phyloP scores from a whole-genome alignment of 306 rosid genomes.

The Inga oerstediana region DNA sequence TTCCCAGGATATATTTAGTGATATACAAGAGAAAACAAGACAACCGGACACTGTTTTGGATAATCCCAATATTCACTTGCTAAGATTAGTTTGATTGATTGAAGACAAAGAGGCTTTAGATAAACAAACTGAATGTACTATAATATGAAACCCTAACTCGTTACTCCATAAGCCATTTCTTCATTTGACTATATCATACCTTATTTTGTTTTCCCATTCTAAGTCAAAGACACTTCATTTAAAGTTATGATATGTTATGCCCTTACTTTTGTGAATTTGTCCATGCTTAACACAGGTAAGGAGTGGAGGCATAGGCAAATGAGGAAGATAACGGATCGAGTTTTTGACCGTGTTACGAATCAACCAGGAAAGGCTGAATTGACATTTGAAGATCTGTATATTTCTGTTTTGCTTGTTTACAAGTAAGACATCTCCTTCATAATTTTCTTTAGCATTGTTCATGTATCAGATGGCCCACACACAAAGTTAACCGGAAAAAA shows the following conservation, averaged over 20 bases:
- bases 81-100: background rate
- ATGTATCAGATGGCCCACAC: background rate
- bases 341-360: conserved; percentile 49
- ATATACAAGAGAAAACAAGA: background rate
- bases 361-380: conserved; percentile 39
- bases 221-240: background rate
- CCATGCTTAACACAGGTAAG: conserved; percentile 51
- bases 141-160: conserved; percentile 4
- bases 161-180: background rate
- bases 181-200: background rate
- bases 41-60: background rate
- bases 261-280: background rate
- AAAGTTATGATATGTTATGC: background rate
- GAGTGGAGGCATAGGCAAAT: conserved; percentile 64
- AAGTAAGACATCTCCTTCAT: conserved; percentile 56
- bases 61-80: conserved; percentile 5
- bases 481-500: background rate
- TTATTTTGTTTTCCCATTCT: background rate
- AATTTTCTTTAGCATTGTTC: background rate
- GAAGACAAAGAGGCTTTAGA: background rate
- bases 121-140: background rate
- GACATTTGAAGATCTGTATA: conserved; percentile 80
- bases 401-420: conserved; percentile 81
- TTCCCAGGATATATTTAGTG: background rate
- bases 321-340: conserved; percentile 62